Conservation (phyloP, 108 stramenopile genomes). For the Nannochloropsis gaditana region DNA sequence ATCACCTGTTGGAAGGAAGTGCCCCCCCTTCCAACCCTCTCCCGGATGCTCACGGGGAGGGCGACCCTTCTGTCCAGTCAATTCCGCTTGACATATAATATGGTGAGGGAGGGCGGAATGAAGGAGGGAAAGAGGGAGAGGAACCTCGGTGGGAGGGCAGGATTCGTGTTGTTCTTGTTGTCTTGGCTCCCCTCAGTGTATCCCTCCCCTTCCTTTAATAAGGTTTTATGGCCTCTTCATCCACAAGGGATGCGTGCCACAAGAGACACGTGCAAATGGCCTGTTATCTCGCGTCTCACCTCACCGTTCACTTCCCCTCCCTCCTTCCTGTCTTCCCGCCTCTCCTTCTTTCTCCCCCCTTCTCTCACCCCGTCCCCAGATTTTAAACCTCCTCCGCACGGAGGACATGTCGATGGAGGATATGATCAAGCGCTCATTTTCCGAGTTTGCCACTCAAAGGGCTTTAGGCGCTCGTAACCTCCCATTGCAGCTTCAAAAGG, state of each 20-base stretch:
- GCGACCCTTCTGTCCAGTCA: constrained; percentile 78
- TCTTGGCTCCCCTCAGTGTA: too few relatives aligned
- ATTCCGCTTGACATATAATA: constrained; percentile 89
- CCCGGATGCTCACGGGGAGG: constrained; percentile 77
- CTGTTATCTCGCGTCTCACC: too few relatives aligned
- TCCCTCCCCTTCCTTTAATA: too few relatives aligned
- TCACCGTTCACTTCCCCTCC: neutral
- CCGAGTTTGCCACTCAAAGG: constrained; percentile 87
- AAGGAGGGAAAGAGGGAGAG: neutral
- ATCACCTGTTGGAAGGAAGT: constrained; percentile 50
- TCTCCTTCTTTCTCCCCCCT: neutral
- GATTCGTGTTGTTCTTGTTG: neutral
- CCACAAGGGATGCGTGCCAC: too few relatives aligned
- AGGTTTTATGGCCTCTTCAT: too few relatives aligned
- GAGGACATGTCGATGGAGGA: constrained; percentile 89
- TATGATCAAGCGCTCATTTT: constrained; percentile 84
- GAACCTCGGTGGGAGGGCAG: neutral
- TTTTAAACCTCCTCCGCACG: constrained; percentile 83
- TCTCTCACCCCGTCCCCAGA: constrained; percentile 29
- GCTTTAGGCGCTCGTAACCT: constrained; percentile 81
- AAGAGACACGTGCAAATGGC: too few relatives aligned
- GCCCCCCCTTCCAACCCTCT: constrained; percentile 24
- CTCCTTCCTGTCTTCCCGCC: neutral
- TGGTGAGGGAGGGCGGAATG: constrained; percentile 50
- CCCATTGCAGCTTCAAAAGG: constrained; percentile 66